Evolutionary conservation across 1,139 yeast genomes (phyloP).

Genomic region (Debaryomycetaceae sp.): DNA sequence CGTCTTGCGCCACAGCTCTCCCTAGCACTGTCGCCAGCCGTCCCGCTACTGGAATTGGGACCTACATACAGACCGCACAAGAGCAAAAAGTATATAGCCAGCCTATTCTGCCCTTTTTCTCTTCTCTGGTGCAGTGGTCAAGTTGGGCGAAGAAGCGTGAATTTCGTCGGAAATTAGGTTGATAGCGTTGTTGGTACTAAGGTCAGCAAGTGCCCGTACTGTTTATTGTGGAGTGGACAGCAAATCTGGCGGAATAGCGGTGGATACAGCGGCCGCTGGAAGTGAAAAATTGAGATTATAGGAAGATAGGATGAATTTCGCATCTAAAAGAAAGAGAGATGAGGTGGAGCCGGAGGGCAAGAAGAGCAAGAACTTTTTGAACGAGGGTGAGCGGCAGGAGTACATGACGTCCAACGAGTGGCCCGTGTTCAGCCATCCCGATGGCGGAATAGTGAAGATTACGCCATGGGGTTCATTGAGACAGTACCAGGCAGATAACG

Average conservation of each 20-base stretch:
- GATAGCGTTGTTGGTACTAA: background rate
- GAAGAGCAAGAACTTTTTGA: constrained; percentile 20
- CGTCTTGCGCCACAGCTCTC: too few relatives aligned
- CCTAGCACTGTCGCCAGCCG: too few relatives aligned
- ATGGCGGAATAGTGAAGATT: constrained; percentile 60
- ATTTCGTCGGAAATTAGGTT: background rate
- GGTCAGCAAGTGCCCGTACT: background rate
- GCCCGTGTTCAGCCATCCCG: constrained; percentile 62
- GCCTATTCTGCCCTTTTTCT: constrained; percentile 7
- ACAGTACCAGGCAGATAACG: constrained; percentile 32
- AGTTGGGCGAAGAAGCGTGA: background rate
- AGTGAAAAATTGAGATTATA: background rate
- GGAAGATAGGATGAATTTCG: constrained; percentile 11
- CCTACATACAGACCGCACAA: constrained; percentile 1
- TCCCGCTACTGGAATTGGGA: too few relatives aligned
- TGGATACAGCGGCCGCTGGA: background rate
- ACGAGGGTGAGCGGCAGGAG: constrained; percentile 18
- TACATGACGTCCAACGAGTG: constrained; percentile 42
- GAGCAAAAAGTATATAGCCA: constrained; percentile 5
- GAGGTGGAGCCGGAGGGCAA: constrained; percentile 19
- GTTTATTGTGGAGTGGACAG: background rate
- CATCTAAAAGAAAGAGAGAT: constrained; percentile 26
- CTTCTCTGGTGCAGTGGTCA: constrained; percentile 1
- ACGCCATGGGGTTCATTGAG: constrained; percentile 58
- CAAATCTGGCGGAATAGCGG: background rate